These are phyloP conservation scores for Obelidium mucronatum DNA, from an alignment of 192 early-diverging fungal genomes.

Conservation along the genomic window DNA sequence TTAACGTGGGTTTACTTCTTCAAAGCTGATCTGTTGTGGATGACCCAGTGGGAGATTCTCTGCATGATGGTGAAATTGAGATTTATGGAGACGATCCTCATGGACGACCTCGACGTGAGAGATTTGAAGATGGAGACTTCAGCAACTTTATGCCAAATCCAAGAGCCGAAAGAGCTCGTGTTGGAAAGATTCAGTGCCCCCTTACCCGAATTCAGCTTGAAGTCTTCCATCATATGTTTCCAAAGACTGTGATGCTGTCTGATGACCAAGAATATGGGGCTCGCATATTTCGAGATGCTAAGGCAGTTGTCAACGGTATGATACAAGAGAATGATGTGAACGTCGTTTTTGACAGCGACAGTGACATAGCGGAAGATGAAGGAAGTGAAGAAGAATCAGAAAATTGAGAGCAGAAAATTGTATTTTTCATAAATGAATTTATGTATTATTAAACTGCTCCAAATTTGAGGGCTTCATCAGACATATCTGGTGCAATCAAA, in stretches of 20 bases:
- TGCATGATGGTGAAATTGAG: background rate
- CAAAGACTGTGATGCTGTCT: background rate
- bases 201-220: background rate
- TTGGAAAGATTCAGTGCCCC: background rate
- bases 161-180: background rate
- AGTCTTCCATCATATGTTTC: background rate
- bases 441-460: no score
- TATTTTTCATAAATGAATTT: no score
- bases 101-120: background rate
- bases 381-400: no score
- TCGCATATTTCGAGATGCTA: background rate
- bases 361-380: no score
- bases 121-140: background rate
- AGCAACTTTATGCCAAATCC: background rate
- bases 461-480: no score
- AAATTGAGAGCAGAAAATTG: no score
- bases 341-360: background rate
- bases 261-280: background rate
- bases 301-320: background rate
- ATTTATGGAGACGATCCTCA: background rate
- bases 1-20: background rate
- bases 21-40: background rate
- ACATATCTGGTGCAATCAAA: no score
- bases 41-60: background rate
- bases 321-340: background rate